Percentiles rank a stretch among this genome's conserved stretches.
phyloP scores from a whole-genome alignment of 2,329 filamentous ascomycete species.

The Rhinocladiella similis region DNA sequence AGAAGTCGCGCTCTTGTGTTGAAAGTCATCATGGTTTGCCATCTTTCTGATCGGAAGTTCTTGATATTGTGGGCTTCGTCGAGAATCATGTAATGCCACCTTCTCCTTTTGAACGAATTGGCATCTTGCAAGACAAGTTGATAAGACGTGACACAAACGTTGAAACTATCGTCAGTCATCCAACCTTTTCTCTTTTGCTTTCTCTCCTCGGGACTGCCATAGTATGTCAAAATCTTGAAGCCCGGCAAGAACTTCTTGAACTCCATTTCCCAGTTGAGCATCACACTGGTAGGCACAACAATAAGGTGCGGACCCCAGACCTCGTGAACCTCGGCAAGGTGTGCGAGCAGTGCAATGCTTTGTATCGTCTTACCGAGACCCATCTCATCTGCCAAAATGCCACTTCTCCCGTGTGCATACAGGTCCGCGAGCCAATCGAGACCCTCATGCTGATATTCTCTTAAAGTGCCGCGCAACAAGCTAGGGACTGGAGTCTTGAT shows the following conservation, averaged over 20 bases:
- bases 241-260: constrained; percentile 98
- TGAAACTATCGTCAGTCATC: constrained; percentile 92
- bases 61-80: constrained; percentile 99
- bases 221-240: constrained; percentile 97
- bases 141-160: constrained; percentile 97
- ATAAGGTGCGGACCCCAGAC: constrained; percentile 96
- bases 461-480: constrained; percentile 80
- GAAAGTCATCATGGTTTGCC: constrained; percentile 93
- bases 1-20: constrained; percentile 85
- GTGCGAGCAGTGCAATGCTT: constrained; percentile 89
- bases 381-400: constrained; percentile 98
- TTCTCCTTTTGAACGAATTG: constrained; percentile 85
- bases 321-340: constrained; percentile 84
- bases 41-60: constrained; percentile 96
- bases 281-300: constrained; percentile 95
- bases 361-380: constrained; percentile 97
- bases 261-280: constrained; percentile 99
- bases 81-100: constrained; percentile 97
- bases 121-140: constrained; percentile 94
- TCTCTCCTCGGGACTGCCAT: constrained; percentile 89
- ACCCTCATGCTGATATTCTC: constrained; percentile 96
- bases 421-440: constrained; percentile 94
- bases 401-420: constrained; percentile 90
- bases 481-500: constrained; percentile 56
- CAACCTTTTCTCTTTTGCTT: constrained; percentile 88